Evolutionary conservation across 495 filamentous ascomycete genomes (phyloP), one percentile per base, ranked within the genome.

Genomic region (Amniculicola lignicola): DNA sequence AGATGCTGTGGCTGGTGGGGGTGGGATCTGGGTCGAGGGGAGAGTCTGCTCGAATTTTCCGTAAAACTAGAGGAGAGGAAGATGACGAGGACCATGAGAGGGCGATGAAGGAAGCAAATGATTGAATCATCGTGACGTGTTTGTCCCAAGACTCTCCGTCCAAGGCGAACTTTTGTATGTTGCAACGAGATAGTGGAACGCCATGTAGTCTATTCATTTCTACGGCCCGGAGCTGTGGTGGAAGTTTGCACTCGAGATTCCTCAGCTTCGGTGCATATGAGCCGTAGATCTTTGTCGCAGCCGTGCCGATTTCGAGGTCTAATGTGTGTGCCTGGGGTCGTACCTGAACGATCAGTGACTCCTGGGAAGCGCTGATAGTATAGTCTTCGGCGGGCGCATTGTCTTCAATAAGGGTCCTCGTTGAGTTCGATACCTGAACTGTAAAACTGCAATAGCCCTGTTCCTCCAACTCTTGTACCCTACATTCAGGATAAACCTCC

Each of bases 361-460:
- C n/a, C n/a, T n/a, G n/a, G n/a, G n/a, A n/a, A n/a, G n/a, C n/a
- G n/a, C n/a, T n/a, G n/a, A n/a, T n/a, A n/a, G n/a, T n/a, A n/a
- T n/a, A n/a, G n/a, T n/a, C n/a, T n/a, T n/a, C n/a, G n/a, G n/a
- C n/a, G n/a, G n/a, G n/a, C n/a, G n/a, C n/a, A n/a, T n/a, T n/a
- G n/a, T n/a, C n/a, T n/a, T n/a, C n/a, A n/a, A n/a, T n/a, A n/a
- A n/a, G n/a, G n/a, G n/a, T n/a, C n/a, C n/a, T n/a, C n/a, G n/a
- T n/a, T n/a, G n/a, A n/a, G n/a, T n/a, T n/a, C 15, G 59, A 41
- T 12, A 77, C 65, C 25, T 67, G 67, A 5, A 81, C 35, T 0
- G 79, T 79, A 55, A 72, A 72, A 18, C 78, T 81, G 54, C 79
- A 82, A 60, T 74, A 77, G 31, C 79, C 79, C 49, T 81, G 79